Conservation (phyloP, 345 rosid genomes). For the Populus nigra region DNA sequence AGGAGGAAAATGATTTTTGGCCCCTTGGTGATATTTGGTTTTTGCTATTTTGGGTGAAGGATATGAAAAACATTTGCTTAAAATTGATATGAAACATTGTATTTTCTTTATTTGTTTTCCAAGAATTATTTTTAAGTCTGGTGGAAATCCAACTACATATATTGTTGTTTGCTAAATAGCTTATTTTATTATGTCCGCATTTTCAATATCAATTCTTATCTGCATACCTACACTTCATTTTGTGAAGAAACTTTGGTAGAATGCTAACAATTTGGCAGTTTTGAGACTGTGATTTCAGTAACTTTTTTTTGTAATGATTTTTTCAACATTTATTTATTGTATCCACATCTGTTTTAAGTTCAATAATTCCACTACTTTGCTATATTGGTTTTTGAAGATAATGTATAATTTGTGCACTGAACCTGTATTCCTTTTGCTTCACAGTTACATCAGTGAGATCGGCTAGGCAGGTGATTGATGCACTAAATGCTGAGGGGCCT, state of each 20-base stretch:
- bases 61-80: no score
- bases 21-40: no score
- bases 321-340: not conserved
- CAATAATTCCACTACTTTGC: not conserved
- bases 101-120: no score
- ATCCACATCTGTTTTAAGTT: not conserved
- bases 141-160: not conserved
- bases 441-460: conserved; percentile 88
- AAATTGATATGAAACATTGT: no score
- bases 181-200: not conserved
- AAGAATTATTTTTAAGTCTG: no score
- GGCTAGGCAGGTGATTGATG: conserved; percentile 94
- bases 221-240: no score
- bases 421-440: conserved; percentile 16
- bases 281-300: not conserved
- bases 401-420: not conserved
- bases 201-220: not conserved
- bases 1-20: no score
- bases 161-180: not conserved
- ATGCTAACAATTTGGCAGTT: not conserved
- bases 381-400: conserved; percentile 1
- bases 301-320: not conserved
- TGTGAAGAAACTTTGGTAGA: not conserved
- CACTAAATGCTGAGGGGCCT: conserved; percentile 91
- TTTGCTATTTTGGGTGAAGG: no score